Base-by-base conservation (phyloP, 768 basidiomycete genomes). In the Agaricus sinodeliciosus region DNA sequence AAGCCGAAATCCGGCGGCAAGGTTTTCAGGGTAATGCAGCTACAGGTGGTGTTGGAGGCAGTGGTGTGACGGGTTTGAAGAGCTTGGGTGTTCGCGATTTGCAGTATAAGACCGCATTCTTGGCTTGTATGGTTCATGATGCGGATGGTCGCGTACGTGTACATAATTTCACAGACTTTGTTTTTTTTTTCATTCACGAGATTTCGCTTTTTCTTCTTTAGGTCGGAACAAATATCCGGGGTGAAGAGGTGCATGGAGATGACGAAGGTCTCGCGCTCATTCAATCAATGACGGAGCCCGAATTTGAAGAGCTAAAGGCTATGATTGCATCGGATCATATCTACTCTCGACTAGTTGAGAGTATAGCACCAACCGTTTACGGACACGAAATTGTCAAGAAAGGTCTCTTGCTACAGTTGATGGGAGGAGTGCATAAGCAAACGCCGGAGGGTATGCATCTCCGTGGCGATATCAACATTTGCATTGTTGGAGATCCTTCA, bases 351-450 rank as follows among this genome's bases (percentile, higher is more conserved):
- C 74, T 98, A 4, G 95, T 98, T 19, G 84, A 87, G 62, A 93
- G 90, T 62, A 95, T 98, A 56, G 96, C 96, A 0, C 96, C 96
- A 2, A 97, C 96, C 0, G 95, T 99, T 1, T 98, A 97, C 62
- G 96, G 96, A 1, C 96, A 98, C 64, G 96, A 99, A 63, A 94
- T 97, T 47, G 94, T 98, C 61, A 98, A 99, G 75, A 99, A 99
- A 66, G 96, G 96, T 11, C 76, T 99, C 31, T 72, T 98, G 19
- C 74, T 99, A 15, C 96, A 98, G 64, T 79, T 99, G 22, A 95
- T 99, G 93, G 94, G 96, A 19, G 96, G 96, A 19, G 95, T 98
- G 3, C 95, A 98, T 71, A 99, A 99, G 66, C 83, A 93, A 65
- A 98, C 95, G 1, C 73, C 78, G 0, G 96, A 98, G 67, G 96